Evolutionary conservation across 306 rosid genomes (phyloP).

Genomic region (Begonia loranthoides): DNA sequence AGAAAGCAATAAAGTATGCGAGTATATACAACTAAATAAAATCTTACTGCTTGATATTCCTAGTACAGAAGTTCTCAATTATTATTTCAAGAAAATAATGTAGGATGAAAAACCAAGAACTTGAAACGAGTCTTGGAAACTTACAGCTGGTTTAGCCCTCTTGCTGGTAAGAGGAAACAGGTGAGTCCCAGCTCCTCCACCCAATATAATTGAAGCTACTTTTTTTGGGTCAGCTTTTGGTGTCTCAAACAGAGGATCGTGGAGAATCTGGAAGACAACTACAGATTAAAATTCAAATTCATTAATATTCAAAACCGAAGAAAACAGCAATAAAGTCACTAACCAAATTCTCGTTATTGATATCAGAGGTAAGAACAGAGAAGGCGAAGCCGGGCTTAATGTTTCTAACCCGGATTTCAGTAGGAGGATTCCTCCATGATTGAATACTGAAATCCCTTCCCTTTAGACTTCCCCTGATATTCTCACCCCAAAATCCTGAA

Average conservation of each 20-base stretch:
- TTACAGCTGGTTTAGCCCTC: slow-evolving; percentile 93
- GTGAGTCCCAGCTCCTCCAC: slow-evolving; percentile 97
- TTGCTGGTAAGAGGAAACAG: slow-evolving; percentile 74
- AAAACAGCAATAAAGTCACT: slow-evolving; percentile 4
- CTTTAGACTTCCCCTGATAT: slow-evolving; percentile 20
- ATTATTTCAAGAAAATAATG: neutral
- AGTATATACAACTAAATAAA: too few species aligned
- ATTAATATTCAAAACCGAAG: too few species aligned
- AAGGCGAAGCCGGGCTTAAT: slow-evolving; percentile 16
- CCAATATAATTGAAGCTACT: slow-evolving; percentile 78
- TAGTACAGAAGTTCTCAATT: neutral
- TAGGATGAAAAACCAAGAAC: neutral
- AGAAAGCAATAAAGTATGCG: too few species aligned
- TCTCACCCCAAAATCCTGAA: slow-evolving; percentile 40
- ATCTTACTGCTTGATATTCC: too few species aligned
- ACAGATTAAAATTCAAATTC: neutral
- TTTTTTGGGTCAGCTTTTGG: slow-evolving; percentile 57
- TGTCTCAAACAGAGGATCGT: slow-evolving; percentile 28
- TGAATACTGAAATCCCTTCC: slow-evolving; percentile 18
- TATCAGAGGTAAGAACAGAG: slow-evolving; percentile 45
- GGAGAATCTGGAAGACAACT: slow-evolving; percentile 29
- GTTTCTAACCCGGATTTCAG: slow-evolving; percentile 12
- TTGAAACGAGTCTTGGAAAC: neutral
- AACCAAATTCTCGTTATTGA: slow-evolving; percentile 33
- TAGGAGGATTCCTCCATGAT: slow-evolving; percentile 17